These are phyloP conservation scores for Baeospora myosura DNA, from an alignment of 1,284 basidiomycete genomes.

Conservation along the genomic window DNA sequence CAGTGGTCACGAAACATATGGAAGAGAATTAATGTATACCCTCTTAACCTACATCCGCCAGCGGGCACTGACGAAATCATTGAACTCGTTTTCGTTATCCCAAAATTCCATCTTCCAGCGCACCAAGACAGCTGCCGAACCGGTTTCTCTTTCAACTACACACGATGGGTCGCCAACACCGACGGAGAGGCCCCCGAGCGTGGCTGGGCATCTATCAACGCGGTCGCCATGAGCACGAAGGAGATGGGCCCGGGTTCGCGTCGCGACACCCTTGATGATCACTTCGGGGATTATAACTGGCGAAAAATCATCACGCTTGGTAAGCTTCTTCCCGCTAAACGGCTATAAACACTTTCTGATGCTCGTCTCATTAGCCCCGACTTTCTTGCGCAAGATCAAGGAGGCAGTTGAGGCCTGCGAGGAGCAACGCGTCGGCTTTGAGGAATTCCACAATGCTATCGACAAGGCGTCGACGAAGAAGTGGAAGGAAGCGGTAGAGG, in stretches of 20 bases:
- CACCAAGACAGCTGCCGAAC: neutral
- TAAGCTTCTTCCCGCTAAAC: too few species aligned
- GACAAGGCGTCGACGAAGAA: too few species aligned
- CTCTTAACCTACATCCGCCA: too few species aligned
- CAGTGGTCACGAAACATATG: neutral
- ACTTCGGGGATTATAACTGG: constrained; percentile 24
- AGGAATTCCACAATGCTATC: too few species aligned
- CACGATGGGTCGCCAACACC: constrained; percentile 13
- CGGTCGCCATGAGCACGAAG: constrained; percentile 14
- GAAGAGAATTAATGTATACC: too few species aligned
- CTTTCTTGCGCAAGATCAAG: too few species aligned
- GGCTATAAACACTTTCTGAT: too few species aligned
- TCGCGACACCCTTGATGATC: constrained; percentile 22
- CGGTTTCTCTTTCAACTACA: constrained; percentile 4
- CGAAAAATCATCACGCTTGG: constrained; percentile 17
- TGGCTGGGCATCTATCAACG: constrained; percentile 10
- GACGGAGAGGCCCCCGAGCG: constrained; percentile 24
- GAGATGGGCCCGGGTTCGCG: constrained; percentile 22
- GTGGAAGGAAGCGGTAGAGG: too few species aligned
- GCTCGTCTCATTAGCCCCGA: too few species aligned
- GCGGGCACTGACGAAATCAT: too few species aligned
- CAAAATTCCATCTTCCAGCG: constrained; percentile 8
- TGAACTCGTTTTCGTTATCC: constrained; percentile 17
- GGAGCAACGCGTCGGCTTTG: too few species aligned
- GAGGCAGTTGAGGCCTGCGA: too few species aligned